These are phyloP conservation scores for Beauveria pseudobassiana DNA, from an alignment of 2,329 filamentous ascomycete genomes.

Conservation along the genomic window DNA sequence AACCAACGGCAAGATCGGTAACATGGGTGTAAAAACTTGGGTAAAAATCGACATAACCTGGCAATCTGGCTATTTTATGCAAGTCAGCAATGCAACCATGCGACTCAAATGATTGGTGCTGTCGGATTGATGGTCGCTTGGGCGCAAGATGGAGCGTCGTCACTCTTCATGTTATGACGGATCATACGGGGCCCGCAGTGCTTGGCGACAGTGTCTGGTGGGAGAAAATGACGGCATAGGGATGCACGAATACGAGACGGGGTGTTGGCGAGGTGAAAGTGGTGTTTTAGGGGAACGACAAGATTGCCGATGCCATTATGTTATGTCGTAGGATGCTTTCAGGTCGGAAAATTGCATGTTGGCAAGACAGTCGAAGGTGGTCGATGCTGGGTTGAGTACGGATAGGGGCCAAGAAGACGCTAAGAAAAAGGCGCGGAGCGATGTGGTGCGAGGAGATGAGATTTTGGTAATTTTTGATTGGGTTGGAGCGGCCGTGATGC, in stretches of 20 bases:
- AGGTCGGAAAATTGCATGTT: background rate
- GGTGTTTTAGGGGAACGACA: no score
- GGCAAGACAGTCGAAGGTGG: background rate
- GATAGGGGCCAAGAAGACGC: background rate
- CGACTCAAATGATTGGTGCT: background rate
- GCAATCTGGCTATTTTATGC: background rate
- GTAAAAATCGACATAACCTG: background rate
- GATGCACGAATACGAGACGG: slow-evolving; percentile 8
- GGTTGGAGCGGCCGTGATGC: background rate
- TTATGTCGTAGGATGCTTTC: background rate
- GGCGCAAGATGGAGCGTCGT: background rate
- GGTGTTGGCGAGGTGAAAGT: background rate
- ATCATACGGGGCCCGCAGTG: slow-evolving; percentile 1
- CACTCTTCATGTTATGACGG: background rate
- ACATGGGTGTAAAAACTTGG: background rate
- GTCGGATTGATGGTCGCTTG: background rate
- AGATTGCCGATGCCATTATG: background rate
- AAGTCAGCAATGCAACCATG: slow-evolving; percentile 6
- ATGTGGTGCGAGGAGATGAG: slow-evolving; percentile 4
- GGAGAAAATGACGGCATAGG: slow-evolving; percentile 8
- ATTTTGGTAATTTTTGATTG: background rate
- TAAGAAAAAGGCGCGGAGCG: background rate
- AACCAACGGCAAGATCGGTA: slow-evolving; percentile 1
- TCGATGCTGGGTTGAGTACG: background rate
- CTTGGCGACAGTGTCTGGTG: background rate